Evolutionary conservation across 306 rosid species (phyloP), one percentile per base, ranked within the genome.

Genomic region (Oxytropis ochrocephala): DNA sequence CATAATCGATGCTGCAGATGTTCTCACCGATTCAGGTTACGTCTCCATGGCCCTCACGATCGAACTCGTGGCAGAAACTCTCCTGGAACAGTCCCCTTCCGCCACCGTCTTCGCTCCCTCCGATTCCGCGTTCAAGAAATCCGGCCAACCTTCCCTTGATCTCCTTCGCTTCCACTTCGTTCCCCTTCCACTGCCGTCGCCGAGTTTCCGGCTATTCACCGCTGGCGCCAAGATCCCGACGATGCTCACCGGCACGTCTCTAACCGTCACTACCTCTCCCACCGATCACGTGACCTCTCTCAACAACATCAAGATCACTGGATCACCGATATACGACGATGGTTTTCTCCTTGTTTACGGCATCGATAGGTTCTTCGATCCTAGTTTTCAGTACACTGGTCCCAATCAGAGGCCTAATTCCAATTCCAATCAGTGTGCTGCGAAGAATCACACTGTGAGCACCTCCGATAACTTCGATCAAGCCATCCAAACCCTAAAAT

Each of bases 41-140:
- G 76, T 79, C 5, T 90, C 98, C 30, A 90, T 93, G 97, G 77
- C 94, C 3, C 83, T 93, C 33, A 86, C 89, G 1, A 80, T 93
- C 11, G 87, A 90, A 76, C 65, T 86, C 74, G 62, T 88, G 16
- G 83, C 93, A 2, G 38, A 75, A 29, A 50, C 83, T 49, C 74
- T 83, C 24, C 67, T 82, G 29, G 78, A 74, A 3, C 81, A 80
- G 6, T 75, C 94, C 7, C 75, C 87, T 50, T 82, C 89, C 4
- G 81, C 84, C 82, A 90, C 98, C 66, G 78, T 93, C 67, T 93
- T 93, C 79, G 86, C 96, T 10, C 97, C 96, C 0, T 70, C 93
- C 8, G 97, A 93, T 66, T 7, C 86, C 17, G 79, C 94, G 0
- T 93, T 93, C 85, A 51, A 44, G 36, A 79, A 57, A 35, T 57